Evolutionary conservation across 1,284 basidiomycete species (phyloP).

Genomic region (Somion occarium): DNA sequence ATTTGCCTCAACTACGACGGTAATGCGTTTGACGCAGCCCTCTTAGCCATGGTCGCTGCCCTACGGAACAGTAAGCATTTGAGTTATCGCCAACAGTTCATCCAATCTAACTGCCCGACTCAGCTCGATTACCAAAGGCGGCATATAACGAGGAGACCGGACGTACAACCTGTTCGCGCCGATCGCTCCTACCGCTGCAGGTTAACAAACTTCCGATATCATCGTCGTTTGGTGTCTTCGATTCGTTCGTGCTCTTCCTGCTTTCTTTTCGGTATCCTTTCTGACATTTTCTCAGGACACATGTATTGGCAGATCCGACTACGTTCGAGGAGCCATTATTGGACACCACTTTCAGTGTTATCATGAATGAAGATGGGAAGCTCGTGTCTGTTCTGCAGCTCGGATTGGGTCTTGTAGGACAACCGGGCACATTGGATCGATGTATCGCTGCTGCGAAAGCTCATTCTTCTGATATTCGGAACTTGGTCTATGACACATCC

Average conservation of each 20-base stretch:
- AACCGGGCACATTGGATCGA: conserved; percentile 33
- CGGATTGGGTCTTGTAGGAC: conserved; percentile 38
- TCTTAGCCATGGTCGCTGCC: conserved; percentile 86
- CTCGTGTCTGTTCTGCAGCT: conserved; percentile 58
- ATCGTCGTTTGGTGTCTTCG: conserved; percentile 80
- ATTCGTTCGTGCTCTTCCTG: conserved; percentile 53
- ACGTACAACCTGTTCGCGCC: conserved; percentile 63
- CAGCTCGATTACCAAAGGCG: conserved; percentile 75
- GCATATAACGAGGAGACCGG: conserved; percentile 67
- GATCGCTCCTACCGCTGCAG: conserved; percentile 41
- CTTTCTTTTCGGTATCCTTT: no score
- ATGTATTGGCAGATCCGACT: conserved; percentile 79
- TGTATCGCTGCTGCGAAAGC: conserved; percentile 46
- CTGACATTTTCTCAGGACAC: conserved; percentile 36
- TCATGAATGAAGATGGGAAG: conserved; percentile 50
- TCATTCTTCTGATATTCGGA: conserved; percentile 23
- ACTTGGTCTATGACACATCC: conserved; percentile 15
- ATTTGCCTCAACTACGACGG: conserved; percentile 97
- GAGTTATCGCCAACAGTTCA: neutral
- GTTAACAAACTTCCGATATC: conserved; percentile 46
- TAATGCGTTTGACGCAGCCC: conserved; percentile 87
- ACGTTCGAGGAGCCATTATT: conserved; percentile 88
- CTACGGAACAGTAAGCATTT: conserved; percentile 71
- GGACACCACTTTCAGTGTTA: conserved; percentile 63
- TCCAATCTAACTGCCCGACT: neutral